Evolutionary conservation across 1,284 basidiomycete species (phyloP).

Genomic region (Anthracocystis walkeri): DNA sequence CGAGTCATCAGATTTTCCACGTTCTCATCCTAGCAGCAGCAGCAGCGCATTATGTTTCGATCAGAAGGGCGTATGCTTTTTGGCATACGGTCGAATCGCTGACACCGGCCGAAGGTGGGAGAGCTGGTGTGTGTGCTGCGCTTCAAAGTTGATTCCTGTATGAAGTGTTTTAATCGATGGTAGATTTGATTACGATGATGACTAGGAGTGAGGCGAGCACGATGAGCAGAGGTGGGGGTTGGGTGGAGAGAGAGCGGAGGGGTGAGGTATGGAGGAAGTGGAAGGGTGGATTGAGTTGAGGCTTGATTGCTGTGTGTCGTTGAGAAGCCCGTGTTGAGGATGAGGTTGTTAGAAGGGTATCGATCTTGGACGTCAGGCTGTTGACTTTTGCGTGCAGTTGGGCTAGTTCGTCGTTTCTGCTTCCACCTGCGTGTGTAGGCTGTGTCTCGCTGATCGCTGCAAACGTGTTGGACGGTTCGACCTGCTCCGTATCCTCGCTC

Average conservation of each 20-base stretch:
- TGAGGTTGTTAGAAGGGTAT: not conserved
- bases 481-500: not conserved
- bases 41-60: slow-evolving; percentile 76
- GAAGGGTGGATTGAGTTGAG: too few relatives aligned
- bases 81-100: slow-evolving; percentile 65
- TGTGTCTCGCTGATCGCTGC: not conserved
- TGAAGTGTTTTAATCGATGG: not conserved
- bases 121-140: slow-evolving; percentile 45
- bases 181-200: slow-evolving; percentile 10
- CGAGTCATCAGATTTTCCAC: slow-evolving; percentile 76
- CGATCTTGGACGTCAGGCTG: slow-evolving; percentile 14
- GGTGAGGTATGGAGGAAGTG: not conserved
- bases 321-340: not conserved
- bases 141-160: slow-evolving; percentile 18
- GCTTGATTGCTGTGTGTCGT: too few relatives aligned
- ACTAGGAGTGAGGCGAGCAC: not conserved
- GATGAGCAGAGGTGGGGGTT: slow-evolving; percentile 5
- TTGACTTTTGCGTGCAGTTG: slow-evolving; percentile 22
- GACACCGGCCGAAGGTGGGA: slow-evolving; percentile 9
- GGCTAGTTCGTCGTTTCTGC: not conserved
- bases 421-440: not conserved
- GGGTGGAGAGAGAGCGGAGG: not conserved
- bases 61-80: slow-evolving; percentile 62
- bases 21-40: slow-evolving; percentile 82
- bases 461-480: too few relatives aligned